These are phyloP conservation scores for Trypethelium eluteriae DNA, from an alignment of 495 filamentous ascomycete species.

Conservation along the genomic window DNA sequence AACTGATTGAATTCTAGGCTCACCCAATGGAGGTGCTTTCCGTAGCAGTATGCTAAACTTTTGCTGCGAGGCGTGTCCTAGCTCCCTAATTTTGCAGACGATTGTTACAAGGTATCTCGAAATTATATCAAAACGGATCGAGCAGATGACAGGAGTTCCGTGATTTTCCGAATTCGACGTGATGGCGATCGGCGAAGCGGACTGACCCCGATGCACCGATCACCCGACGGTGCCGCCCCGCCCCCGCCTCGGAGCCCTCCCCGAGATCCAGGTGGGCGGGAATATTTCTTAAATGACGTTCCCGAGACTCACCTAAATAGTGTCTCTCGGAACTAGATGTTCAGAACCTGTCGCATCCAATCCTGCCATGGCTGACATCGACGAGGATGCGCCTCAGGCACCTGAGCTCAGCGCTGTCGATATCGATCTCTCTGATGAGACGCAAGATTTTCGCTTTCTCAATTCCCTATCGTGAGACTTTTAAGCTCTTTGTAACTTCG, in stretches of 20 bases:
- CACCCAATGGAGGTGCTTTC: too few relatives aligned
- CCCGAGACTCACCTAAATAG: not conserved
- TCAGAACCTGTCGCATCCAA: not conserved
- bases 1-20: too few relatives aligned
- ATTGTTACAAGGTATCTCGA: too few relatives aligned
- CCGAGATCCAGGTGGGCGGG: not conserved
- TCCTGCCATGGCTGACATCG: constrained; percentile 36
- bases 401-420: constrained; percentile 37
- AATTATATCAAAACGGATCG: too few relatives aligned
- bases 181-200: too few relatives aligned
- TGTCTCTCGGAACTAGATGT: too few relatives aligned
- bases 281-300: not conserved
- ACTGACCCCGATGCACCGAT: not conserved
- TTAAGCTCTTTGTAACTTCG: not conserved
- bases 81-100: too few relatives aligned
- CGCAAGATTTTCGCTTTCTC: constrained; percentile 81
- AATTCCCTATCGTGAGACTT: constrained; percentile 47
- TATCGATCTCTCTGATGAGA: constrained; percentile 67
- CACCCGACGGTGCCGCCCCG: not conserved
- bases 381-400: constrained; percentile 33
- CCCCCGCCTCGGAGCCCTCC: not conserved
- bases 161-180: too few relatives aligned
- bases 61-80: too few relatives aligned
- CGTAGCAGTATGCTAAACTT: too few relatives aligned
- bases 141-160: too few relatives aligned